Base-by-base conservation (phyloP, 129 eudicot genomes). In the Centella asiatica region DNA sequence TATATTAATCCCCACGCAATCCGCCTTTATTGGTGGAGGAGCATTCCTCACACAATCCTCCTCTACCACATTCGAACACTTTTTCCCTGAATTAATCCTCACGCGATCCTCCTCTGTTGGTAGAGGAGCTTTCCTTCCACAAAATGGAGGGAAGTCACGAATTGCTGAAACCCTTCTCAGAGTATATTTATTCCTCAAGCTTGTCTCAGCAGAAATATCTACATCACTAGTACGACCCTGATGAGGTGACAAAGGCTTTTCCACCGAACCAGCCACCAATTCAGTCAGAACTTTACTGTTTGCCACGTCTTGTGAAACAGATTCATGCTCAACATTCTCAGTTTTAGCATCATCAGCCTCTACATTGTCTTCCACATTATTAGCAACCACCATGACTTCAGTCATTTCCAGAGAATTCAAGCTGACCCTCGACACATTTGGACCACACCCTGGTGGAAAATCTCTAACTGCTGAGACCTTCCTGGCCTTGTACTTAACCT, bases 131-230 rank as follows among this genome's bases (percentile, higher is more conserved):
- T 81, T 66, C 50, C 58, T 40, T 26, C 95, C 94, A 84, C 95
- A 87, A 62, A 60, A 74, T 37, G 90, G 87, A 68, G 98, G 98
- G 47, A 90, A 90, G 50, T 90, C 90, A 31, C 94, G 85, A 70
- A 49, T 72, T 40, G 95, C 90, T 29, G 90, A 90, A 58, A 87
- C 88, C 67, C 80, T 76, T 74, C 83, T 79, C 49, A 44, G 69
- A 23, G 75, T 68, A 61, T 64, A 79, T 45, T 81, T 80, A 39
- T 63, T 61, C 66, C 70, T 81, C 7, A 44, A 72, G 33, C 50
- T 27, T 49, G 5, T 53, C 58, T 54, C 72, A 10, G 47, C 65
- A 13, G 49, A 27, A 55, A 45, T 56, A 63, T 47, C 10, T n/a
- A 20, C 78, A 73, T 36, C 61, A 64, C 47, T 32, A 26, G 37